Base-by-base conservation (phyloP, 2,329 filamentous ascomycete species). In the Clathrospora elynae region DNA sequence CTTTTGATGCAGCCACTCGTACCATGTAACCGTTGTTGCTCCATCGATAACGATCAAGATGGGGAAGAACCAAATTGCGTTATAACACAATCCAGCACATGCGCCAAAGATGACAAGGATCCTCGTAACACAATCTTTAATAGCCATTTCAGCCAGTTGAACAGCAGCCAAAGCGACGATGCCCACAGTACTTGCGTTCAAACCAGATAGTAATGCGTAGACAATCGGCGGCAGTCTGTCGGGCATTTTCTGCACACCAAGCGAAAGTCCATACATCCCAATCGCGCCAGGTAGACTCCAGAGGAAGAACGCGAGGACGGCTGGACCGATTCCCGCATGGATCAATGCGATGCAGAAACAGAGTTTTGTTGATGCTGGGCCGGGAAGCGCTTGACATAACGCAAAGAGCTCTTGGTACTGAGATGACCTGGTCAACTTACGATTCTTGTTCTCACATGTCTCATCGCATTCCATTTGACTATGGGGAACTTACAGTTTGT, bases 31-130 rank as follows among this genome's bases (percentile, higher is more conserved):
- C 0, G 81, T 79, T 0, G 68, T 64, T 1, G 76, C 8, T 0
- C 85, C 86, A 0, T 77, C 80, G 1, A 74, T 51, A 0, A 78
- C 54, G 67, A 89, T 84, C 4, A 90, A 61, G 0, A 81, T 57
- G 0, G 87, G 87, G 31, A 88, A 90, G 53, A 87, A 90, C 87
- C 87, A 90, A 0, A 90, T 68, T 0, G 85, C 80, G 35, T 83
- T 88, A 55, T 89, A 89, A 34, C 86, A 74, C 52, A 90, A 69
- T 0, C 86, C 87, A 0, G 84, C 85, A 6, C 78, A 75, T 1
- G 75, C 86, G 3, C 79, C 79, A 5, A 84, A 57, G 9, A 88
- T 84, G 0, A 90, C 81, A 2, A 89, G 54, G 0, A 84, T 70
- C 1, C 86, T 72, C 0, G 85, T 84, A 3, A 86, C 33, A 13